Evolutionary conservation across 1,139 yeast species (phyloP).

Genomic region (Candida mesenterica): DNA sequence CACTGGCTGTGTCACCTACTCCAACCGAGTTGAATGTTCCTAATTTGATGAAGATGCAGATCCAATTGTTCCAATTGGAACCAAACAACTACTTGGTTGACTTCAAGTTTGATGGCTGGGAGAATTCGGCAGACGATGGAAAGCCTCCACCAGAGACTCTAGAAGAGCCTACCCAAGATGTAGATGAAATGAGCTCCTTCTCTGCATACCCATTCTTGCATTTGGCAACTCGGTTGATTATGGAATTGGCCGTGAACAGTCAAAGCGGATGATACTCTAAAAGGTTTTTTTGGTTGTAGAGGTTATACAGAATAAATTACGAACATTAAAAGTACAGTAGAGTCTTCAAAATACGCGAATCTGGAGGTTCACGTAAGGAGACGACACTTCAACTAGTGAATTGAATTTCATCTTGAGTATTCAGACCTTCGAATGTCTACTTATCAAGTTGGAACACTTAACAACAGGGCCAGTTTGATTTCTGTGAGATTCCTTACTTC

Average conservation of each 20-base stretch:
- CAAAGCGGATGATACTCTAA: slow-evolving; percentile 41
- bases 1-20: slow-evolving; percentile 17
- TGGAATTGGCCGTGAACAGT: slow-evolving; percentile 94
- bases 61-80: slow-evolving; percentile 91
- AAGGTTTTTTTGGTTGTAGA: too few relatives aligned
- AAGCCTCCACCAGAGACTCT: slow-evolving; percentile 11
- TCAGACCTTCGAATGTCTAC: too few relatives aligned
- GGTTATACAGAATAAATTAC: neutral
- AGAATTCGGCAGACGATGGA: slow-evolving; percentile 30
- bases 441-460: too few relatives aligned
- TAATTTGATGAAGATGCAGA: slow-evolving; percentile 95
- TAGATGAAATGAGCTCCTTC: slow-evolving; percentile 76
- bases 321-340: neutral
- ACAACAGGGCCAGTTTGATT: too few relatives aligned
- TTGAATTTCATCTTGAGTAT: too few relatives aligned
- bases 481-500: too few relatives aligned
- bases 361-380: too few relatives aligned
- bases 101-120: slow-evolving; percentile 98
- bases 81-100: slow-evolving; percentile 95
- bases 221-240: slow-evolving; percentile 84
- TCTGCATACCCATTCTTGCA: slow-evolving; percentile 95
- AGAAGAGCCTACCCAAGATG: slow-evolving; percentile 34
- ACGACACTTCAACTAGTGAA: too few relatives aligned
- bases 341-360: too few relatives aligned
- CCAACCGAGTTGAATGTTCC: slow-evolving; percentile 41